phyloP scores from a whole-genome alignment of 306 rosid species.

The Urtica urens region DNA sequence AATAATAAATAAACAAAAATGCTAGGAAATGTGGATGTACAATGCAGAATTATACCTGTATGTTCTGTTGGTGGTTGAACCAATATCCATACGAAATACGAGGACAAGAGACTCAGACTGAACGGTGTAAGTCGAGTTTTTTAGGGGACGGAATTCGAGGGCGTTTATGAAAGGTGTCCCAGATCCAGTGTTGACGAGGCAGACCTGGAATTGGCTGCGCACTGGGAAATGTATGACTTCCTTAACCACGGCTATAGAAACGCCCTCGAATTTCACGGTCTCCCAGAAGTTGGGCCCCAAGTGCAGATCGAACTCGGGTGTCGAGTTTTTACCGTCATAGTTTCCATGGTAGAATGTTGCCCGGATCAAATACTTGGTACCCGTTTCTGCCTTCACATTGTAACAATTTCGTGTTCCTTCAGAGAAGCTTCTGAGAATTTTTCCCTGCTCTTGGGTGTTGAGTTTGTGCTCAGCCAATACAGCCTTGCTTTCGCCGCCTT shows the following conservation, averaged over 20 bases:
- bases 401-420: constrained; percentile 33
- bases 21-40: too few species aligned
- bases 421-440: constrained; percentile 32
- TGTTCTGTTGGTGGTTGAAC: neutral
- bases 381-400: constrained; percentile 15
- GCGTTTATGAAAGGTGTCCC: constrained; percentile 11
- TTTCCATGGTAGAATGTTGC: constrained; percentile 30
- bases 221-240: constrained; percentile 22
- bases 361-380: constrained; percentile 26
- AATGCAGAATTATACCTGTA: too few species aligned
- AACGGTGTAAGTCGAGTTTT: neutral
- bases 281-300: constrained; percentile 31
- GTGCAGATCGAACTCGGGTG: constrained; percentile 26
- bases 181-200: neutral
- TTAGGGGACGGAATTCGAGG: constrained; percentile 4
- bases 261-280: neutral
- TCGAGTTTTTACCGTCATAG: constrained; percentile 18
- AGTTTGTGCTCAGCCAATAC: neutral
- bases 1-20: too few species aligned
- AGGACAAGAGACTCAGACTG: neutral
- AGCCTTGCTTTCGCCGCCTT: constrained; percentile 8
- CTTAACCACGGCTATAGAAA: neutral
- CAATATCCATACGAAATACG: neutral
- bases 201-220: constrained; percentile 1
- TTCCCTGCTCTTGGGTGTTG: neutral